Evolutionary conservation across 2,329 filamentous ascomycete species (phyloP).

Genomic region (Huntiella abstrusa): DNA sequence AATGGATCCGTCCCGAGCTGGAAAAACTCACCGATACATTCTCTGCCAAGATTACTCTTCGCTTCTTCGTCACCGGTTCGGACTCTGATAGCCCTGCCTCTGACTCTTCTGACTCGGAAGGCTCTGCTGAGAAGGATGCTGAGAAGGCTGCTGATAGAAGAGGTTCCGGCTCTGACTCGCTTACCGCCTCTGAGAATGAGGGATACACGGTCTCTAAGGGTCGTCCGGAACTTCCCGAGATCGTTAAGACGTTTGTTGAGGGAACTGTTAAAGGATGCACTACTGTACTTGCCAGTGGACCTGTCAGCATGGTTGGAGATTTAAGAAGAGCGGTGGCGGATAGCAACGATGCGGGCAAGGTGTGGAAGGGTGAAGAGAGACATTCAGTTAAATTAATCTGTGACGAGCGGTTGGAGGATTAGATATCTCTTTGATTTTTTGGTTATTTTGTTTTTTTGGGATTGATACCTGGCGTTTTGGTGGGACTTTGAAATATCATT

Average conservation of each 20-base stretch:
- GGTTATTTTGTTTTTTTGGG: neutral
- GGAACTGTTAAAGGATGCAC: conserved; percentile 29
- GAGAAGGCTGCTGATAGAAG: conserved; percentile 3
- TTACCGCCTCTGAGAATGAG: neutral
- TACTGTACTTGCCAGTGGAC: conserved; percentile 40
- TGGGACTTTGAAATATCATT: no score
- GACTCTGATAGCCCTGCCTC: conserved; percentile 1
- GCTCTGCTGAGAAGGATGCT: neutral
- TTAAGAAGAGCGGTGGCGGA: conserved; percentile 33
- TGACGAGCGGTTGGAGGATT: conserved; percentile 38
- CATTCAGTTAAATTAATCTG: conserved; percentile 37
- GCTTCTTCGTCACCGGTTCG: conserved; percentile 41
- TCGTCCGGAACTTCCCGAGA: conserved; percentile 24
- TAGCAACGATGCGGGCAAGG: conserved; percentile 31
- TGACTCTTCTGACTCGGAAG: neutral
- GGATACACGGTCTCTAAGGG: conserved; percentile 15
- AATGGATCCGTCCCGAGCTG: conserved; percentile 41
- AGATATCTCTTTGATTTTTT: neutral
- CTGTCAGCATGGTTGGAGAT: conserved; percentile 39
- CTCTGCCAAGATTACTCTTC: conserved; percentile 27
- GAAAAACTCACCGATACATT: conserved; percentile 24
- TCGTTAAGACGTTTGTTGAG: conserved; percentile 31
- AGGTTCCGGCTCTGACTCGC: conserved; percentile 11
- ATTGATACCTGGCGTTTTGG: no score
- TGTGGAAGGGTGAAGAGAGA: conserved; percentile 38